Evolutionary conservation across 75 land plant species (phyloP).

Genomic region (Pseudotsuga menziesii): DNA sequence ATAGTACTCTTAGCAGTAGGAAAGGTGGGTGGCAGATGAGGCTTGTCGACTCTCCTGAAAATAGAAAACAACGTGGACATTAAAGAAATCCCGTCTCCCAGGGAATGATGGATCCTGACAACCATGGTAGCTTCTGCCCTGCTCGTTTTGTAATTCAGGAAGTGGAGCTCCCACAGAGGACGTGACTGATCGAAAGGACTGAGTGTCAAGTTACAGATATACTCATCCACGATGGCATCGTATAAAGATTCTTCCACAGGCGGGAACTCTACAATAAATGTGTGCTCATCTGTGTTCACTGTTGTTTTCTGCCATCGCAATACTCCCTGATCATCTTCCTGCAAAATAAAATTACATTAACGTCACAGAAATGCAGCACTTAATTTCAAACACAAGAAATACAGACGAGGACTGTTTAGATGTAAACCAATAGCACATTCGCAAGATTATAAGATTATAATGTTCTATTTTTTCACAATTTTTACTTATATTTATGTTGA

Average conservation of each 20-base stretch:
- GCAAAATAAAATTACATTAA: not conserved
- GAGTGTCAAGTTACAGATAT: conserved; percentile 27
- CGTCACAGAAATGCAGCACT: not conserved
- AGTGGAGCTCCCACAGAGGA: conserved; percentile 62
- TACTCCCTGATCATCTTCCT: not conserved
- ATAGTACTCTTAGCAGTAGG: conserved; percentile 3
- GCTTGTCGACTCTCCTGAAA: conserved; percentile 28
- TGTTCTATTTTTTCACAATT: no score
- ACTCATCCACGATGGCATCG: conserved; percentile 28
- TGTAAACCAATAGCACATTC: no score
- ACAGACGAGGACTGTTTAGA: no score
- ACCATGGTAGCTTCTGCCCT: conserved; percentile 27
- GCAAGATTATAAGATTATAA: no score
- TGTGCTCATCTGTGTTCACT: conserved; percentile 46
- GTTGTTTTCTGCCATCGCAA: not conserved
- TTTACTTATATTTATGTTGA: no score
- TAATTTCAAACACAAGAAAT: no score
- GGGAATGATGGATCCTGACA: conserved; percentile 55
- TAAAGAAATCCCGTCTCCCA: conserved; percentile 71
- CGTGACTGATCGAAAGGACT: conserved; percentile 25
- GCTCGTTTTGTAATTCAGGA: conserved; percentile 38
- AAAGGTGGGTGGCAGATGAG: conserved; percentile 32
- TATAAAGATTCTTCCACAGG: conserved; percentile 21
- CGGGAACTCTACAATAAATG: conserved; percentile 19
- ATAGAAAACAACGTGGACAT: conserved; percentile 48